A percentile compares a stretch with the other conserved stretches of the same genome.
Conservation (phyloP, 1,139 yeast genomes). For the Nematodospora anomalae region DNA sequence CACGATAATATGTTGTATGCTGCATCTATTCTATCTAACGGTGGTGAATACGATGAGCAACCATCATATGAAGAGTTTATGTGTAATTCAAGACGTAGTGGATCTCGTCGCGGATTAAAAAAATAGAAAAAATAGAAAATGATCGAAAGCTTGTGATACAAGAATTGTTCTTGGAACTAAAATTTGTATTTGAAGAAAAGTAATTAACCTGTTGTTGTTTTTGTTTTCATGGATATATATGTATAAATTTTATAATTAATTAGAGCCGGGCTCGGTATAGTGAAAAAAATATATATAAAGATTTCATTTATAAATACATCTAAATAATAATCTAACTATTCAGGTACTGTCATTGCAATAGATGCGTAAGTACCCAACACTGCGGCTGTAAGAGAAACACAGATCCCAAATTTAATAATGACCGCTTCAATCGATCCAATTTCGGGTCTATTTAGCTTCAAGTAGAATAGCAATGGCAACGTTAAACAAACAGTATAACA, state of each 20-base stretch:
- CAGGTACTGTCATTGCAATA: constrained; percentile 11
- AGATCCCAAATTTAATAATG: constrained; percentile 47
- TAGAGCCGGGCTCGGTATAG: constrained; percentile 9
- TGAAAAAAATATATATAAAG: constrained; percentile 1
- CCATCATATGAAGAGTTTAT: neutral
- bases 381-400: constrained; percentile 47
- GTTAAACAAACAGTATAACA: constrained; percentile 81
- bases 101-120: neutral
- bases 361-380: constrained; percentile 45
- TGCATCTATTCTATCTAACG: constrained; percentile 10
- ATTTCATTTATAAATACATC: neutral
- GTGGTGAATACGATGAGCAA: constrained; percentile 5
- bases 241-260: neutral
- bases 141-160: no score
- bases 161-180: no score
- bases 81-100: neutral
- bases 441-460: constrained; percentile 52
- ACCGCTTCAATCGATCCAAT: constrained; percentile 38
- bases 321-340: constrained; percentile 3
- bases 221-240: no score
- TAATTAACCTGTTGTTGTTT: no score
- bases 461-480: constrained; percentile 72
- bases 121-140: no score
- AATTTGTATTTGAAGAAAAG: no score
- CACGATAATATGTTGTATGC: constrained; percentile 24